These are phyloP conservation scores for Cladobotryum protrusum DNA, from an alignment of 2,329 filamentous ascomycete genomes.

Conservation along the genomic window DNA sequence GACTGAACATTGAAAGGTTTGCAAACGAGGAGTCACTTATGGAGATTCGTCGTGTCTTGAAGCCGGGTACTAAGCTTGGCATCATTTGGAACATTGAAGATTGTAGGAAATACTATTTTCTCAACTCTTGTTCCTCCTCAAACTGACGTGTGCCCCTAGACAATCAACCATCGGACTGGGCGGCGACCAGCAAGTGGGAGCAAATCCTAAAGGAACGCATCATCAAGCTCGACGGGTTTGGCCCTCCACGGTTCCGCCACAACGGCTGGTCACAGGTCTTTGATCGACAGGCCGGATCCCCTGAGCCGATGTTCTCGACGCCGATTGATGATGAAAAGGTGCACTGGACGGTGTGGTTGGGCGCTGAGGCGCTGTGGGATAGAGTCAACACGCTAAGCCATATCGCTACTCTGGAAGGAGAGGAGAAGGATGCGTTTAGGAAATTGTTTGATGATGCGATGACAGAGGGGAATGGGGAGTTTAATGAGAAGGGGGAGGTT, in stretches of 20 bases:
- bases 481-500: constrained; percentile 56
- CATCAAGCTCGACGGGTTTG: constrained; percentile 45
- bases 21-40: constrained; percentile 54
- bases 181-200: constrained; percentile 55
- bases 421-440: constrained; percentile 42
- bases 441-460: constrained; percentile 49
- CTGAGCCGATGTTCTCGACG: constrained; percentile 48
- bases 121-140: background rate
- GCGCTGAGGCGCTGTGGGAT: constrained; percentile 55
- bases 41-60: constrained; percentile 62
- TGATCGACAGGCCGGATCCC: constrained; percentile 46
- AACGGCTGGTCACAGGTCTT: constrained; percentile 59
- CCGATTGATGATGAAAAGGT: constrained; percentile 53
- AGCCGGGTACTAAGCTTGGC: constrained; percentile 53
- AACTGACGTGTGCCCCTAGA: constrained; percentile 38
- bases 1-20: constrained; percentile 45
- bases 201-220: constrained; percentile 54
- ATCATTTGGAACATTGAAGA: constrained; percentile 72
- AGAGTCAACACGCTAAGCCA: constrained; percentile 63
- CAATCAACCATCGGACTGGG: constrained; percentile 55
- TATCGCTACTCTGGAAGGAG: constrained; percentile 52
- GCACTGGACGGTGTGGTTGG: constrained; percentile 52
- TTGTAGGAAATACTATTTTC: constrained; percentile 40
- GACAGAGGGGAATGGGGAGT: constrained; percentile 44
- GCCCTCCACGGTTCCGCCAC: constrained; percentile 59